Conservation (phyloP, 2,329 filamentous ascomycete genomes). For the Fusarium oxysporum region DNA sequence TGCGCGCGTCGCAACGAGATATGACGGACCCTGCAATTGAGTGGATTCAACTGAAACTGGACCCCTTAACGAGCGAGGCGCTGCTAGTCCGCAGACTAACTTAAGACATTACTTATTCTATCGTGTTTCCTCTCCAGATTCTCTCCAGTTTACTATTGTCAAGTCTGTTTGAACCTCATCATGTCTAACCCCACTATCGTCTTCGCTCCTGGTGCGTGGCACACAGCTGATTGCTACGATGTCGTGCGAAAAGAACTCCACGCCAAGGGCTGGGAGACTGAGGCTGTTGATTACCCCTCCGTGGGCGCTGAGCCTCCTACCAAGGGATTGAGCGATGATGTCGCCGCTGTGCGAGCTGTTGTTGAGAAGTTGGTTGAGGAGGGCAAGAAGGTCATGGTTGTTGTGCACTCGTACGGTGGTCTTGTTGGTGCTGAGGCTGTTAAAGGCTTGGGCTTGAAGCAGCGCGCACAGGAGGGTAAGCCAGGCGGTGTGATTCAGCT, state of each 20-base stretch:
- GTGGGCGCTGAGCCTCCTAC: constrained; percentile 19
- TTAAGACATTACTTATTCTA: not conserved
- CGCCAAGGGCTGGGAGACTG: not conserved
- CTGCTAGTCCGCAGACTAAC: not conserved
- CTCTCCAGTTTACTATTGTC: not conserved
- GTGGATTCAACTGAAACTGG: not conserved
- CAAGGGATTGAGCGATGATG: constrained; percentile 1
- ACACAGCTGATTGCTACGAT: constrained; percentile 14
- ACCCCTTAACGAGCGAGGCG: not conserved
- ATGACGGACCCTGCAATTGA: not conserved
- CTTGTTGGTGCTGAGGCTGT: constrained; percentile 12
- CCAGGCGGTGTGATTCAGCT: constrained; percentile 3
- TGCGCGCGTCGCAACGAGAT: not conserved
- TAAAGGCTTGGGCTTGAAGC: constrained; percentile 7
- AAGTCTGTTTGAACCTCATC: not conserved
- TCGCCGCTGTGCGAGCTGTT: not conserved
- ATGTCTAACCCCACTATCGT: constrained; percentile 19
- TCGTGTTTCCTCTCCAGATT: not conserved
- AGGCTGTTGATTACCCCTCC: constrained; percentile 18
- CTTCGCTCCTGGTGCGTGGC: constrained; percentile 16
- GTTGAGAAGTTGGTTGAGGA: not conserved
- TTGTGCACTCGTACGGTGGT: constrained; percentile 17
- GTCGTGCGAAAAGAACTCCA: not conserved
- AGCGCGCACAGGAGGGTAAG: constrained; percentile 13
- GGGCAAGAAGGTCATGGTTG: constrained; percentile 13